Evolutionary conservation across 371 early-diverging fungal genomes (phyloP).

Genomic region (Syncephalis fuscata): DNA sequence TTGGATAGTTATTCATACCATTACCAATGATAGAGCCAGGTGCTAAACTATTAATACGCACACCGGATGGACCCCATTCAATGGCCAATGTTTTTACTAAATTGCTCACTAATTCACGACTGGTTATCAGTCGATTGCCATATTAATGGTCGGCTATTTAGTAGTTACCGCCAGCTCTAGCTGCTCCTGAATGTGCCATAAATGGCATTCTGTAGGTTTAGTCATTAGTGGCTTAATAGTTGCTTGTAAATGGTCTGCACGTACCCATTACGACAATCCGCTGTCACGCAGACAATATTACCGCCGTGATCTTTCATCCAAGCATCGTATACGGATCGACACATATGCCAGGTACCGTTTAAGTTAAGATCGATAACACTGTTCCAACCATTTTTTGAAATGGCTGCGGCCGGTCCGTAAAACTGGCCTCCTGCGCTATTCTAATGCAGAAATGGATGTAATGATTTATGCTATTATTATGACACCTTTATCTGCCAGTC

Average conservation of each 20-base stretch:
- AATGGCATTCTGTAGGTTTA: neutral
- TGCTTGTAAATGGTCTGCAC: too few species aligned
- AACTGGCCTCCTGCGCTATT: slow-evolving; percentile 36
- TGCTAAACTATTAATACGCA: slow-evolving; percentile 34
- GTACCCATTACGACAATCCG: slow-evolving; percentile 24
- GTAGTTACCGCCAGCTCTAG: neutral
- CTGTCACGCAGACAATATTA: slow-evolving; percentile 25
- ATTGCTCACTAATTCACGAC: slow-evolving; percentile 14
- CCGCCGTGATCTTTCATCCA: slow-evolving; percentile 27
- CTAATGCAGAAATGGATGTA: slow-evolving; percentile 1
- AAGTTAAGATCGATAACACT: slow-evolving; percentile 31
- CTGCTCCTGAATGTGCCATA: neutral
- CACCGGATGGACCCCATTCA: slow-evolving; percentile 29
- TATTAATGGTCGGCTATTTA: neutral
- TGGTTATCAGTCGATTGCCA: neutral
- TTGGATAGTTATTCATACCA: slow-evolving; percentile 29
- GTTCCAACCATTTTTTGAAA: slow-evolving; percentile 22
- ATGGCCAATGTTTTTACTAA: slow-evolving; percentile 25
- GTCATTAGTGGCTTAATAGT: neutral
- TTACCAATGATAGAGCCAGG: slow-evolving; percentile 31
- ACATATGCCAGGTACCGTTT: slow-evolving; percentile 26
- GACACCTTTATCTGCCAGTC: neutral
- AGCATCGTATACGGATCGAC: slow-evolving; percentile 15
- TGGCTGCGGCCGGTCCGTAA: slow-evolving; percentile 15
- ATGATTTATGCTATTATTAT: neutral